phyloP scores from a whole-genome alignment of 345 rosid species.

The Crucihimalaya himalaica region DNA sequence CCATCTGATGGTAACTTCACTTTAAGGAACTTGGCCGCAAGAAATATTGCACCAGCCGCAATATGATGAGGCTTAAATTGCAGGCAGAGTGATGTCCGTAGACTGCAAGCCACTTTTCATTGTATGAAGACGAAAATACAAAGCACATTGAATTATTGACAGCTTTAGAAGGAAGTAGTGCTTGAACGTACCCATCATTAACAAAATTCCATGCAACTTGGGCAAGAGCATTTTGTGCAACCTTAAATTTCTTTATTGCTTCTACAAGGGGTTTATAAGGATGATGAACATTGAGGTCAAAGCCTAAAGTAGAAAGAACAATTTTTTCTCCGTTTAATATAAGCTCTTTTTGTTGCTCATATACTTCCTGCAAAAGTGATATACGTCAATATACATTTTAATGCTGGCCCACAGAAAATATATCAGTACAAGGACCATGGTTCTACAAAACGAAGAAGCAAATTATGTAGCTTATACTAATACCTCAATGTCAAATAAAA shows the following conservation, averaged over 20 bases:
- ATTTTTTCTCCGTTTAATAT: slow-evolving; percentile 84
- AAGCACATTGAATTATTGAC: slow-evolving; percentile 44
- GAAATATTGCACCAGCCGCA: slow-evolving; percentile 98
- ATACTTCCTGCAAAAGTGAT: slow-evolving; percentile 66
- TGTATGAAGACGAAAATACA: slow-evolving; percentile 51
- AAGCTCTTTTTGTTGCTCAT: slow-evolving; percentile 90
- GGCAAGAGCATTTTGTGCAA: slow-evolving; percentile 96
- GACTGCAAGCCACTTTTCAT: slow-evolving; percentile 83
- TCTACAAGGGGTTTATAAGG: slow-evolving; percentile 97
- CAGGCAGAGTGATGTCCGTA: slow-evolving; percentile 98
- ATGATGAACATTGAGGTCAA: slow-evolving; percentile 86
- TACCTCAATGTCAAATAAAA: slow-evolving; percentile 9
- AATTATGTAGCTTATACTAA: neutral
- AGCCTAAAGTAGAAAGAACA: slow-evolving; percentile 87
- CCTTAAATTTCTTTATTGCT: slow-evolving; percentile 93
- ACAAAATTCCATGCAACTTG: slow-evolving; percentile 99
- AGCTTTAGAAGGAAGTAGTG: slow-evolving; percentile 34
- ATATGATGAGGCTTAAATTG: slow-evolving; percentile 99
- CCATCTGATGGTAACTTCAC: slow-evolving; percentile 99
- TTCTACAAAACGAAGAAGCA: slow-evolving; percentile 6
- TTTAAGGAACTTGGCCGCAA: slow-evolving; percentile 97
- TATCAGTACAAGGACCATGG: neutral
- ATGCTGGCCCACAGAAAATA: neutral
- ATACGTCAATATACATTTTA: slow-evolving; percentile 6
- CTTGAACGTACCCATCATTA: slow-evolving; percentile 86